phyloP scores from a whole-genome alignment of 768 basidiomycete species.

The Pseudohyphozyma bogoriensis region DNA sequence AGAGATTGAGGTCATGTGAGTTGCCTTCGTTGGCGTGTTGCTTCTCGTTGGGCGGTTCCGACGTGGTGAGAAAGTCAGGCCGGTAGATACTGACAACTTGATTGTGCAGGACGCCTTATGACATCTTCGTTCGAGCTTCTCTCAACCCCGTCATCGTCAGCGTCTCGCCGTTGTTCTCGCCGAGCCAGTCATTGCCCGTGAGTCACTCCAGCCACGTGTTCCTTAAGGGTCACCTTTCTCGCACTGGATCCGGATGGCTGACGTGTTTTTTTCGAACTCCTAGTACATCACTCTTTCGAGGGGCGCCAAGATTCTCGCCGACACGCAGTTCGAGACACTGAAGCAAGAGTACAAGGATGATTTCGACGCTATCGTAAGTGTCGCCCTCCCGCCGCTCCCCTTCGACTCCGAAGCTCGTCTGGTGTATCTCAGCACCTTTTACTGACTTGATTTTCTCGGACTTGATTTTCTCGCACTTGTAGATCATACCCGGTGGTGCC shows the following conservation, averaged over 20 bases:
- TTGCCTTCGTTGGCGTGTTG: background rate
- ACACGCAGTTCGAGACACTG: constrained; percentile 20
- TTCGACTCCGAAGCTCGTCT: too few relatives aligned
- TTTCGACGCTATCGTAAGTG: constrained; percentile 18
- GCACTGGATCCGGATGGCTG: background rate
- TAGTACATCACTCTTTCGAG: constrained; percentile 26
- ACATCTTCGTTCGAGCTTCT: constrained; percentile 22
- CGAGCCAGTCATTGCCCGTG: constrained; percentile 17
- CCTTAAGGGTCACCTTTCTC: too few relatives aligned
- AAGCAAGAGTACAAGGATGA: constrained; percentile 14
- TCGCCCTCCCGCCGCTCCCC: too few relatives aligned
- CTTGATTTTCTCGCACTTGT: background rate
- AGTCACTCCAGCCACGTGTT: too few relatives aligned
- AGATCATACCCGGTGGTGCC: constrained; percentile 24
- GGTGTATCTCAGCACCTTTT: too few relatives aligned
- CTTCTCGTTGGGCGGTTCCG: background rate
- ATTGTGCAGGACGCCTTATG: constrained; percentile 6
- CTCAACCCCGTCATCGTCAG: constrained; percentile 14
- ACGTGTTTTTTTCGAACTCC: background rate
- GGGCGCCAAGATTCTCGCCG: constrained; percentile 24
- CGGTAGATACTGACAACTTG: background rate
- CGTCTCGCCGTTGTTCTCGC: constrained; percentile 19
- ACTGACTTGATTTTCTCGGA: background rate
- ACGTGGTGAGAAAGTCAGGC: too few relatives aligned
- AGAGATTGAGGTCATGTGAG: constrained; percentile 22